These are phyloP conservation scores for Dovyalis caffra DNA, from an alignment of 345 rosid genomes.

Conservation along the genomic window DNA sequence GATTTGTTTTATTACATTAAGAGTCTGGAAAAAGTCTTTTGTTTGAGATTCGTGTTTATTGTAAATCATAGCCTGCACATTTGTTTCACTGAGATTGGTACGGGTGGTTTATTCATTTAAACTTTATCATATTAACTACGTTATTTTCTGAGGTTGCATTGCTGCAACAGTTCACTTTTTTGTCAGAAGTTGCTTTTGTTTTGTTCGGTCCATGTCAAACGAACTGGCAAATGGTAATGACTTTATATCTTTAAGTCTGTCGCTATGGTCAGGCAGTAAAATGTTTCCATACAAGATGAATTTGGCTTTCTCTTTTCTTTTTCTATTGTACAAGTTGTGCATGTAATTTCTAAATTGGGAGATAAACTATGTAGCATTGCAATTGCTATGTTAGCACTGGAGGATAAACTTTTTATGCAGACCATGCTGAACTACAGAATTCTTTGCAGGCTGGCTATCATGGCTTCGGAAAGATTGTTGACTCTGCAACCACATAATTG, in stretches of 20 bases:
- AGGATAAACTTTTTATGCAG: not conserved
- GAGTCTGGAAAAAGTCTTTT: too few relatives aligned
- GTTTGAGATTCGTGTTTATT: not conserved
- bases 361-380: not conserved
- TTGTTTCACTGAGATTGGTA: not conserved
- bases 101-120: not conserved
- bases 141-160: not conserved
- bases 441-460: slow-evolving; percentile 65
- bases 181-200: too few relatives aligned
- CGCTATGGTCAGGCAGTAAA: not conserved
- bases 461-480: slow-evolving; percentile 84
- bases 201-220: not conserved
- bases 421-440: slow-evolving; percentile 1
- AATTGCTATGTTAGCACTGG: not conserved
- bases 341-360: not conserved
- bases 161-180: not conserved
- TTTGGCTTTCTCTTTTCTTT: not conserved
- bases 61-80: not conserved
- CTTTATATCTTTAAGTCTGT: not conserved
- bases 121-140: not conserved
- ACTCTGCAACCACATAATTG: slow-evolving; percentile 86
- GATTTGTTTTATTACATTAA: not conserved
- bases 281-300: not conserved
- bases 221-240: not conserved
- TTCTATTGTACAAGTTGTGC: not conserved